A percentile compares a stretch with the other conserved stretches of the same genome.
Conservation (phyloP, 2,329 filamentous ascomycete species). For the Diaporthe sp. region DNA sequence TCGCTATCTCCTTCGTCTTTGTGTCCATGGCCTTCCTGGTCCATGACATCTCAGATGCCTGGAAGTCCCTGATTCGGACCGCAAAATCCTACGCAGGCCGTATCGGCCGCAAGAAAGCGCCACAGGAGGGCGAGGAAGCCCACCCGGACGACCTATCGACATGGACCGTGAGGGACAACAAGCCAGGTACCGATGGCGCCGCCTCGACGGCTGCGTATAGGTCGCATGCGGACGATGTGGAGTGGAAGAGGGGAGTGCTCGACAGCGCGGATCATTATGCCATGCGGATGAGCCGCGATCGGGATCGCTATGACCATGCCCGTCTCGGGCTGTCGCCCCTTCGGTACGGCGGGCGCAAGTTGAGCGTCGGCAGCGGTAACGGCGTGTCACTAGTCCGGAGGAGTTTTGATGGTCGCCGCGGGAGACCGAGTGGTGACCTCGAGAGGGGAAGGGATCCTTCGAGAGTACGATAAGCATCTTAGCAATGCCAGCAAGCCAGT, state of each 20-base stretch:
- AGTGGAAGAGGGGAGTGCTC: slow-evolving; percentile 33
- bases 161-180: slow-evolving; percentile 22
- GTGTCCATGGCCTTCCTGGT: slow-evolving; percentile 55
- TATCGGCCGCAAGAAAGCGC: not conserved
- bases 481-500: no score
- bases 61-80: slow-evolving; percentile 31
- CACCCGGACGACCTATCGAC: slow-evolving; percentile 3
- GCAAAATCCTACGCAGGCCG: not conserved
- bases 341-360: slow-evolving; percentile 37
- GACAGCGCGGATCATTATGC: slow-evolving; percentile 26
- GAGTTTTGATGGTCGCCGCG: slow-evolving; percentile 40
- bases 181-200: slow-evolving; percentile 36
- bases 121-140: not conserved
- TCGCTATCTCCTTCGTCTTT: slow-evolving; percentile 55
- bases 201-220: slow-evolving; percentile 35
- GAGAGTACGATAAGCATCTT: slow-evolving; percentile 17
- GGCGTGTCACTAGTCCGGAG: slow-evolving; percentile 36
- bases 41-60: slow-evolving; percentile 49
- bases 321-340: slow-evolving; percentile 37
- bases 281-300: slow-evolving; percentile 35
- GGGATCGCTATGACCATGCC: slow-evolving; percentile 32
- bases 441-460: slow-evolving; percentile 39
- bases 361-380: slow-evolving; percentile 39
- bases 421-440: slow-evolving; percentile 40
- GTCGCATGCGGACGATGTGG: slow-evolving; percentile 22